Evolutionary conservation across 2,329 filamentous ascomycete species (phyloP).

Genomic region (Xylaria sp.): DNA sequence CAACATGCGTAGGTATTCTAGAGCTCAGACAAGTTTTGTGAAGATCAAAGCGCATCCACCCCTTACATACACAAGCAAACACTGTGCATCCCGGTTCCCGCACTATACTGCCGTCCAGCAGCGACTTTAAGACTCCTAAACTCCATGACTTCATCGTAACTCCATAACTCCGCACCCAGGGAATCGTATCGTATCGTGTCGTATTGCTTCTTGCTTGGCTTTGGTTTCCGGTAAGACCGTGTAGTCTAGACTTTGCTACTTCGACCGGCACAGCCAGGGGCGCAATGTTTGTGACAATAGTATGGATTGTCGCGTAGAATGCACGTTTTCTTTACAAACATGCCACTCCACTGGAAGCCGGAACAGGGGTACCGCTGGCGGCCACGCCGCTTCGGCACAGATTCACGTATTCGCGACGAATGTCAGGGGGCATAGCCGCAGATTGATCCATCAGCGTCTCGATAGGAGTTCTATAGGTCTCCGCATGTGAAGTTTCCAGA

Average conservation of each 20-base stretch:
- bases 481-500: background rate
- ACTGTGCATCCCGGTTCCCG: background rate
- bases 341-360: constrained; percentile 15
- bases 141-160: background rate
- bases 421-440: background rate
- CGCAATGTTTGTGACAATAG: background rate
- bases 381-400: constrained; percentile 8
- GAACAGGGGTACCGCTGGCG: constrained; percentile 22
- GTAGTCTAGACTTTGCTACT: background rate
- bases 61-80: constrained; percentile 5
- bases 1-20: constrained; percentile 6
- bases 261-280: background rate
- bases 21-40: background rate
- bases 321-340: constrained; percentile 11
- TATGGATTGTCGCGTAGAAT: background rate
- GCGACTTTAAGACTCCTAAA: background rate
- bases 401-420: constrained; percentile 4
- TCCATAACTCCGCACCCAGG: constrained; percentile 1
- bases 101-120: background rate
- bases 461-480: background rate
- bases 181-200: background rate
- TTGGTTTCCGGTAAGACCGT: background rate
- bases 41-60: background rate
- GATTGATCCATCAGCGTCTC: background rate
- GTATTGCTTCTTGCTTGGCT: background rate